These are phyloP conservation scores for Penicillium sp. DNA, from an alignment of 2,329 filamentous ascomycete genomes.

Conservation along the genomic window DNA sequence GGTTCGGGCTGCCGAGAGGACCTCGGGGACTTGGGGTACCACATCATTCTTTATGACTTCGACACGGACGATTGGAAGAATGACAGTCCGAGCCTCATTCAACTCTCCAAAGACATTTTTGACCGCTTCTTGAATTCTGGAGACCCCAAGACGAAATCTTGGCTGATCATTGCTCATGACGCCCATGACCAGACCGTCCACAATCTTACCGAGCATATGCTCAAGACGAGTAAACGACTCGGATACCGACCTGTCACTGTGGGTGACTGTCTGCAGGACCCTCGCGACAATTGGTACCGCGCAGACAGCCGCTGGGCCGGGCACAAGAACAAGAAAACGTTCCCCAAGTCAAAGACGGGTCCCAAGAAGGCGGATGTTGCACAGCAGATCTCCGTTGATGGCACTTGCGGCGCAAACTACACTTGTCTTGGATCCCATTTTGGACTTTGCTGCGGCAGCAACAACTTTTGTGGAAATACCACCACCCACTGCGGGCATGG, in stretches of 20 bases:
- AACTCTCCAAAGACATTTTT: slow-evolving; percentile 45
- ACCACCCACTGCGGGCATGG: slow-evolving; percentile 34
- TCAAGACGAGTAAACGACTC: slow-evolving; percentile 32
- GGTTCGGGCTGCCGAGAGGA: slow-evolving; percentile 45
- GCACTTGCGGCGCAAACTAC: slow-evolving; percentile 37
- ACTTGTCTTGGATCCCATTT: slow-evolving; percentile 40
- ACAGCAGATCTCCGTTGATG: slow-evolving; percentile 32
- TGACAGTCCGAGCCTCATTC: slow-evolving; percentile 39
- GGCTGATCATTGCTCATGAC: slow-evolving; percentile 47
- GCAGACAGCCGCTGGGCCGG: slow-evolving; percentile 33
- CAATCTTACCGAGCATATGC: slow-evolving; percentile 46
- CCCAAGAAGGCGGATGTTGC: slow-evolving; percentile 21
- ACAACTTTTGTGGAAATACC: slow-evolving; percentile 35
- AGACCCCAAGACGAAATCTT: slow-evolving; percentile 34
- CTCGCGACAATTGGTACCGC: slow-evolving; percentile 45
- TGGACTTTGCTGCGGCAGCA: slow-evolving; percentile 36
- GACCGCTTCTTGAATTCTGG: slow-evolving; percentile 34
- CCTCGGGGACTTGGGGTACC: slow-evolving; percentile 52
- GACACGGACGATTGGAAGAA: slow-evolving; percentile 52
- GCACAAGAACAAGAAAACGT: slow-evolving; percentile 16
- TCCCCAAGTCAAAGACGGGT: slow-evolving; percentile 20
- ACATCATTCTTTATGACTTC: slow-evolving; percentile 50
- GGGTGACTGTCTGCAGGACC: slow-evolving; percentile 46
- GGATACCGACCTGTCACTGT: slow-evolving; percentile 46
- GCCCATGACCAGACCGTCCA: slow-evolving; percentile 47